Evolutionary conservation across 1,284 basidiomycete genomes (phyloP), one percentile per base, ranked within the genome.

Genomic region (Chondrostereum purpureum): DNA sequence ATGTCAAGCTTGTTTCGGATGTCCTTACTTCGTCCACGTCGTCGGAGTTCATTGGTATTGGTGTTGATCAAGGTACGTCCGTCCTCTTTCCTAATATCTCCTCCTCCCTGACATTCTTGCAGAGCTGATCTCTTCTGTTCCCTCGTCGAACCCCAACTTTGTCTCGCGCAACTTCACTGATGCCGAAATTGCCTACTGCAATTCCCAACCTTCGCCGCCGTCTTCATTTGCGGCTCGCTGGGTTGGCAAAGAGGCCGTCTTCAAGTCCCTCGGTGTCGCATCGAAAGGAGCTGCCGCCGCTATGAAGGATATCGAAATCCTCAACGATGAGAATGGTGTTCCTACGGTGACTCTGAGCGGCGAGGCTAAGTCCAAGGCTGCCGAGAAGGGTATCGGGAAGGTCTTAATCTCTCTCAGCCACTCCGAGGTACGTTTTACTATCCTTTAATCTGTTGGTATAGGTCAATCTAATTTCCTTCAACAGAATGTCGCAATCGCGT

Each of bases 161-260:
- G 70, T 97, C 48, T 64, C 78, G 52, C 84, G 92, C 53, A 99
- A 99, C 75, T 99, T 98, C 67, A 98, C 95, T 17, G 77, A 83
- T 11, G 82, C 76, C 19, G 95, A 99, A 71, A 78, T 87, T 55
- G 68, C 75, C 12, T 97, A 98, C 73, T 98, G 95, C 69, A 73
- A 71, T 44, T 58, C 78, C n/a, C 92, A 97, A 58, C 84, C 96
- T 0, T 88, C 91, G 49, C 83, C 90, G 14, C 67, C 78, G 1
- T 88, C 95, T 3, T 97, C 94, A 6, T 94, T 96, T 62, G 93
- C 94, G 31, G 94, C 90, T 43, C 88, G 94, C 53, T 99, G 96
- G 93, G 90, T 83, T 39, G 94, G 92, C 41, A 99, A 98, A 67
- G 96, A 99, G 66, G 95, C 94, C 10, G 88, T 94, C 43, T 97